Conservation (phyloP, 768 basidiomycete genomes). For the Infundibulicybe gibba region DNA sequence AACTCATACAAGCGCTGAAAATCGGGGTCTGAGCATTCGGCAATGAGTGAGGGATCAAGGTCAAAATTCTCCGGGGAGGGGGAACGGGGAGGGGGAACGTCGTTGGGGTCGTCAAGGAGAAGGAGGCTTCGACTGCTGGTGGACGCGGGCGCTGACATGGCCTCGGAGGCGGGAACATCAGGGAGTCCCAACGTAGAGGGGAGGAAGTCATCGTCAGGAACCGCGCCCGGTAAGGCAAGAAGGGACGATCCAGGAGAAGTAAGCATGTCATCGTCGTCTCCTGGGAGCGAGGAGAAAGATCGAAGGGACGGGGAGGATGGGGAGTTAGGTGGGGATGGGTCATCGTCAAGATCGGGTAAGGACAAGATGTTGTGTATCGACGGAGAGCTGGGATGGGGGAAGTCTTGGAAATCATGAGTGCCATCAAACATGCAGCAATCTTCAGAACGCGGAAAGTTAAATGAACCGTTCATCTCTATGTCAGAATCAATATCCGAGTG, state of each 20-base stretch:
- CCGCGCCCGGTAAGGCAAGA: conserved; percentile 29
- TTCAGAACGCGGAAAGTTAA: too few species aligned
- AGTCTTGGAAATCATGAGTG: neutral
- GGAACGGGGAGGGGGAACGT: conserved; percentile 33
- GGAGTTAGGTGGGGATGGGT: conserved; percentile 5
- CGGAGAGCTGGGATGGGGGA: conserved; percentile 1
- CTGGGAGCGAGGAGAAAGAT: conserved; percentile 5
- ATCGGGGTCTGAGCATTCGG: conserved; percentile 30
- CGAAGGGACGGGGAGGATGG: conserved; percentile 9
- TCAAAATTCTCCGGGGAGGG: conserved; percentile 39
- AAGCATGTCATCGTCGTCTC: conserved; percentile 5
- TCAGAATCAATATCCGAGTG: neutral
- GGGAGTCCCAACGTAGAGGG: conserved; percentile 1
- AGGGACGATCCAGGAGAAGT: conserved; percentile 18
- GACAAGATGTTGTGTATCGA: conserved; percentile 8
- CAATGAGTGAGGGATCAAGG: conserved; percentile 23
- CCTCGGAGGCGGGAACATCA: conserved; percentile 1
- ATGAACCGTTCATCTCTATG: neutral
- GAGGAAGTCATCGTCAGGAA: conserved; percentile 28
- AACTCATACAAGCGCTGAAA: conserved; percentile 35
- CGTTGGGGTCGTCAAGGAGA: conserved; percentile 38
- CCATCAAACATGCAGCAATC: neutral
- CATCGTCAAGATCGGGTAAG: neutral
- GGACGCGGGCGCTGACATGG: conserved; percentile 15
- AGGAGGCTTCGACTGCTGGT: conserved; percentile 24